Evolutionary conservation across 371 early-diverging fungal genomes (phyloP), one percentile per base, ranked within the genome.

Genomic region (Mucor lusitanicus): DNA sequence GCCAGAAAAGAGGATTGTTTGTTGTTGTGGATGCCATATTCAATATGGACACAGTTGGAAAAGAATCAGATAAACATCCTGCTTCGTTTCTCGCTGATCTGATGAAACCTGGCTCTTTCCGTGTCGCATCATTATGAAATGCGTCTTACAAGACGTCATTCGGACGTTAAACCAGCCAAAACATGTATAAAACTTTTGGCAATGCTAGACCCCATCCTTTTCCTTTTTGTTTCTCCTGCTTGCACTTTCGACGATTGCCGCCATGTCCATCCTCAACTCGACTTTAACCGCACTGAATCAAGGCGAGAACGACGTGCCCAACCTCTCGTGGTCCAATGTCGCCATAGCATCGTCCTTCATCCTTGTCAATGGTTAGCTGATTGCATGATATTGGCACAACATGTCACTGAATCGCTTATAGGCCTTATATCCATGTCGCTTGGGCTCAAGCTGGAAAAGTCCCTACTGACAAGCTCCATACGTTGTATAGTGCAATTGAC

Each of bases 401-500:
- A n/a, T 50, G 13, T 25, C 19, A 50, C 19, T 25, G 27, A 19
- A 42, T 42, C 19, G 44, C 44, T 35, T 6, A 53, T 77, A 85
- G 89, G 85, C 13, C 44, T 76, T 0, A 79, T 91, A 23, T 92
- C 93, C 0, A 42, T 82, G 8, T 69, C 72, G 39, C 70, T 92
- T 19, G 83, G 85, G 0, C 79, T 93, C n/a, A 78, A 80, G 3
- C 71, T 93, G 7, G 88, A 87, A 63, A 83, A 71, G 46, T 83
- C 87, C 2, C 71, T 93, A 27, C 61, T 91, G 19, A 81, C 91
- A 25, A 84, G 89, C 8, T 83, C 91, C 1, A 59, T 85, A 19
- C 80, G 90, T 12, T 89, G 89, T 66, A 59, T 87, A 59, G 79
- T 89, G 19, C 89, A 90, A 65, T 69, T 90, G 62, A 85, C 88